Base-by-base conservation (phyloP, 2,329 filamentous ascomycete genomes). In the Tothia fuscella region DNA sequence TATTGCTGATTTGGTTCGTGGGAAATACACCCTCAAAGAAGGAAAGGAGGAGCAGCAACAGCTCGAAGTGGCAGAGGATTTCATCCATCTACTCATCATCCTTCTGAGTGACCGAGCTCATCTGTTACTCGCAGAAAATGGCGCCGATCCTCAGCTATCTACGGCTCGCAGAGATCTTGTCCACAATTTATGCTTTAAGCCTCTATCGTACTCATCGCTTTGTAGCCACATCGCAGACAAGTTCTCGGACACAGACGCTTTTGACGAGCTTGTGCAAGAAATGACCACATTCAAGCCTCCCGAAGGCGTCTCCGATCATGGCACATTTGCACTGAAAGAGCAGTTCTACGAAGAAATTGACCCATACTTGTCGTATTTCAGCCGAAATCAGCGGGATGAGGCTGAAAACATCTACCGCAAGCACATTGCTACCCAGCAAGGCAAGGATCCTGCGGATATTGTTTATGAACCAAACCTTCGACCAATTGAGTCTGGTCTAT, bases 321-420 rank as follows among this genome's bases (percentile, higher is more conserved):
- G 93, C 44, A 93, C 85, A 0, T 98, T 98, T 53, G 87, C 95
- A 59, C 67, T 98, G 39, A 91, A 88, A 56, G 77, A 82, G 4
- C 76, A 93, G 46, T 91, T 80, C 52, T 73, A 95, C 29, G 82
- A 89, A 50, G 74, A 93, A 35, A 78, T 98, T 38, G 93, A 98
- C 57, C 91, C 93, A 1, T 98, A 95, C 58, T 91, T 88, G 54
- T 83, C 88, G 5, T 87, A 96, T 56, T 98, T 94, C 60, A 93
- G 80, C 54, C 93, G 94, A 56, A 98, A 98, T 53, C 89, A 96
- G 59, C 77, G 91, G 38, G 91, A 98, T 56, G 91, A 98, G 58
- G 86, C 89, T 0, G 91, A 98, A 60, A 79, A 76, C 50, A 82
- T 87, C 3, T 95, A 91, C 64, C 86, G 82, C 52, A 80, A 82